A percentile compares a stretch with the other conserved stretches of the same genome.
Conservation (phyloP, 2,329 filamentous ascomycete genomes). For the Penicillium hesseltinei region DNA sequence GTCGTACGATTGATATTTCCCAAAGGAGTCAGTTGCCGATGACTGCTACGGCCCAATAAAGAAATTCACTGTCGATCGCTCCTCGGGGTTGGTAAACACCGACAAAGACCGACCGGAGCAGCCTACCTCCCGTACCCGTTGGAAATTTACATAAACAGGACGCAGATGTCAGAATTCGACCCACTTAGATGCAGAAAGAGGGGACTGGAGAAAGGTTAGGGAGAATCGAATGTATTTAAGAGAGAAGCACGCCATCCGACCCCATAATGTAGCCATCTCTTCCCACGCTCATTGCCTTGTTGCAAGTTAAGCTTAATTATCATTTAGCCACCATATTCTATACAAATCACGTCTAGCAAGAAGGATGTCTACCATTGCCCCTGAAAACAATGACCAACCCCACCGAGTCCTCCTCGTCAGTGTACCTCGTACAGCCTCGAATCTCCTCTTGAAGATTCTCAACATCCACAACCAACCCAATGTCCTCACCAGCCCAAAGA, state of each 20-base stretch:
- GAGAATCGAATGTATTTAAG: background rate
- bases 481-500: slow-evolving; percentile 2
- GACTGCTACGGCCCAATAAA: background rate
- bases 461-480: slow-evolving; percentile 14
- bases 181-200: background rate
- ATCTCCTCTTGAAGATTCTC: slow-evolving; percentile 17
- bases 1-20: background rate
- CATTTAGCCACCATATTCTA: background rate
- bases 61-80: background rate
- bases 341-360: background rate
- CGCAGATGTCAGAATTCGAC: too few relatives aligned
- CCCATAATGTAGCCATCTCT: slow-evolving; percentile 1
- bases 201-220: background rate
- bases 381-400: background rate
- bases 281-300: background rate
- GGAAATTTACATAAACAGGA: background rate
- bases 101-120: background rate
- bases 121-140: background rate
- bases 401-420: slow-evolving; percentile 10
- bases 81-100: background rate
- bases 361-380: background rate
- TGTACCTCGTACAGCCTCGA: slow-evolving; percentile 16
- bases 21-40: background rate
- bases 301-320: slow-evolving; percentile 5
- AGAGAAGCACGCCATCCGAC: slow-evolving; percentile 3